Evolutionary conservation across 345 rosid genomes (phyloP), one percentile per base, ranked within the genome.

Genomic region (Cardiospermum halicacabum): DNA sequence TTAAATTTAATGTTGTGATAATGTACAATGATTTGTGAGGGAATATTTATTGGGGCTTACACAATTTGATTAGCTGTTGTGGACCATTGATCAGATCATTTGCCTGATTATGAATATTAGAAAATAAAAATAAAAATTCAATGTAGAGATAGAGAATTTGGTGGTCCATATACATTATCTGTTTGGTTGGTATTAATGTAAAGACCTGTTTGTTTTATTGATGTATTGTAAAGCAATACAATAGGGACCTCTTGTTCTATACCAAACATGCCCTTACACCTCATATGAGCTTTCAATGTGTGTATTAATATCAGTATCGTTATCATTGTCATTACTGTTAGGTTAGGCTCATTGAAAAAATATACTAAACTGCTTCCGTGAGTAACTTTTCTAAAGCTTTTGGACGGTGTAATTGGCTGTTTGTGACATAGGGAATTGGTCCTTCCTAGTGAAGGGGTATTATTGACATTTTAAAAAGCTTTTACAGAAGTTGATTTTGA

Each of bases 381-480:
- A n/a, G n/a, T n/a, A n/a, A n/a, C n/a, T n/a, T n/a, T n/a, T n/a
- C n/a, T n/a, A n/a, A n/a, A n/a, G n/a, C n/a, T n/a, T n/a, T 58
- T 69, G 60, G 74, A 74, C 68, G 71, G 68, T 61, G 74, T 43
- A 72, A 48, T 66, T 39, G 51, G 30, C 4, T 69, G 60, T 4
- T 69, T 9, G 6, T 4, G 4, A 1, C 26, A 3, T 10, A 2
- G 0, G 32, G 47, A 43, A 26, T 22, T 43, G n/a, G 50, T 49
- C 16, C 15, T 31, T 2, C 9, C 2, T 60, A 9, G 4, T 19
- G 18, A 2, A 11, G 28, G 69, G 78, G 62, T 5, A 67, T 48
- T 56, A 30, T 15, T 2, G 78, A 54, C 68, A 70, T 48, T 70
- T 56, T 2, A 0, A 0, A 7, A n/a, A n/a, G n/a, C n/a, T n/a